These are phyloP conservation scores for Mucor ambiguus DNA, from an alignment of 371 early-diverging fungal species.

Conservation along the genomic window DNA sequence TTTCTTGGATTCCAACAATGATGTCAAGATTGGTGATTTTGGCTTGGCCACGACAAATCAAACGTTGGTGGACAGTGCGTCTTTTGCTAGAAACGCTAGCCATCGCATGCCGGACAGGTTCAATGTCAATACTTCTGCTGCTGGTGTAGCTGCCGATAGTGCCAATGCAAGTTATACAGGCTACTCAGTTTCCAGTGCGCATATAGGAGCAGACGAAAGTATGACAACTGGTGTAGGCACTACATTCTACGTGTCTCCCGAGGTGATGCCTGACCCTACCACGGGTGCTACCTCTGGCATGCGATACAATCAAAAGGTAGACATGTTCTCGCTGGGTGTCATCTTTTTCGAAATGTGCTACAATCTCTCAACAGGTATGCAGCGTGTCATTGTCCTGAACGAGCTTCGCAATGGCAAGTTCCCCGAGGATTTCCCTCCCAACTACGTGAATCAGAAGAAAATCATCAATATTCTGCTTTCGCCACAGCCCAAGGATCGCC, in stretches of 20 bases:
- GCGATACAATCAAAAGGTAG: conserved; percentile 61
- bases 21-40: conserved; percentile 97
- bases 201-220: conserved; percentile 48
- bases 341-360: conserved; percentile 82
- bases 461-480: conserved; percentile 77
- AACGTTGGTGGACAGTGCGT: conserved; percentile 54
- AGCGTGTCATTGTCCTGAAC: conserved; percentile 62
- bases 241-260: conserved; percentile 92
- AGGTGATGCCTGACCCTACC: conserved; percentile 61
- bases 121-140: neutral
- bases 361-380: conserved; percentile 74
- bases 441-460: conserved; percentile 63
- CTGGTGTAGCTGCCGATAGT: conserved; percentile 9
- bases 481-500: conserved; percentile 82
- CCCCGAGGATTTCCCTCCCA: conserved; percentile 74
- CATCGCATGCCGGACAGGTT: conserved; percentile 16
- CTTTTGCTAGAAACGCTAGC: conserved; percentile 15
- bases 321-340: conserved; percentile 54
- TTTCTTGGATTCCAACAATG: conserved; percentile 87
- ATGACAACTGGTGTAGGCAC: conserved; percentile 91
- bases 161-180: conserved; percentile 41
- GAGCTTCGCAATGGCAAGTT: conserved; percentile 71
- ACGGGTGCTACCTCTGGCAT: conserved; percentile 46
- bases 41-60: conserved; percentile 87
- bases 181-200: conserved; percentile 46